Percentiles rank a stretch among this genome's conserved stretches.
These are phyloP conservation scores for Colletotrichum orchidophilum DNA, from an alignment of 2,329 filamentous ascomycete genomes.

Conservation along the genomic window DNA sequence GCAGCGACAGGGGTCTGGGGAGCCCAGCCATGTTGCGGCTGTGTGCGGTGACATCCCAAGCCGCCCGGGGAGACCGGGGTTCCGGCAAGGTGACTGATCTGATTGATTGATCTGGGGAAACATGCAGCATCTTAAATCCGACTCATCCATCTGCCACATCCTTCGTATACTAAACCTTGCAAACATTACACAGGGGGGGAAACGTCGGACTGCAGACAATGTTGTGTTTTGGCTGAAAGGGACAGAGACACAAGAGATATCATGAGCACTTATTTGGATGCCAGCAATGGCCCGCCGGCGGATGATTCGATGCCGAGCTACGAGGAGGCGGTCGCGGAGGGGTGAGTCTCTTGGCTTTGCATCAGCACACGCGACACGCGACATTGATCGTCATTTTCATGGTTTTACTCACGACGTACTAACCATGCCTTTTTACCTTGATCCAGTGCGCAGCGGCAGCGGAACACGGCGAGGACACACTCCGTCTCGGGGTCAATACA, in stretches of 20 bases:
- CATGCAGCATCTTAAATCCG: not conserved
- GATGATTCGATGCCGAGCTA: constrained; percentile 22
- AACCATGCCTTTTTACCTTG: not conserved
- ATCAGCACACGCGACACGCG: not conserved
- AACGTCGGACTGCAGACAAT: not conserved
- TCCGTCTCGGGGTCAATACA: constrained; percentile 1
- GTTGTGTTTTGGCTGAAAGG: not conserved
- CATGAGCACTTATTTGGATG: not conserved
- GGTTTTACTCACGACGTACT: not conserved
- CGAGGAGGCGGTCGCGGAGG: constrained; percentile 15
- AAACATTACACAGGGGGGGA: not conserved
- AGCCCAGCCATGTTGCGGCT: constrained; percentile 4
- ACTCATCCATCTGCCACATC: not conserved
- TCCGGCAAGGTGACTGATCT: not conserved
- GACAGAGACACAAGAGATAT: not conserved
- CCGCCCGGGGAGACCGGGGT: not conserved
- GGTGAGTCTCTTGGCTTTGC: constrained; percentile 7
- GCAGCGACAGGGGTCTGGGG: not conserved
- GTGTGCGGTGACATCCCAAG: constrained; percentile 2
- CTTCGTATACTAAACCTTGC: not conserved
- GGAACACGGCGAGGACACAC: not conserved
- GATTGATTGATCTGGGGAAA: not conserved
- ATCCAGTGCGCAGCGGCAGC: not conserved
- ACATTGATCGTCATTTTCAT: not conserved
- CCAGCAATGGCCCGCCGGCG: not conserved